Evolutionary conservation across 768 basidiomycete species (phyloP).

Genomic region (Dacryopinax primogenitus): DNA sequence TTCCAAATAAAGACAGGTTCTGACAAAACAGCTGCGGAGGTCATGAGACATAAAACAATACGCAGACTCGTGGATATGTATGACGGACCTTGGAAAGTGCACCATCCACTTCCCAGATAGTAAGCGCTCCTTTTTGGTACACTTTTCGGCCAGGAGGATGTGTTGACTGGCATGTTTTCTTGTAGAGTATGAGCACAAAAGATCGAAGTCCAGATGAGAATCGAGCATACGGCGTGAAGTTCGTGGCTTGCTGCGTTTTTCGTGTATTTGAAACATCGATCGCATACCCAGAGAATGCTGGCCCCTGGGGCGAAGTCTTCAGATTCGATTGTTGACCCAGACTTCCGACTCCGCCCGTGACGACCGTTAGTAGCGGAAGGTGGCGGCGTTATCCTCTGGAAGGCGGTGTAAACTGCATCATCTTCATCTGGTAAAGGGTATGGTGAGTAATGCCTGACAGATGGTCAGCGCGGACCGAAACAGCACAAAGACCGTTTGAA

Average conservation of each 20-base stretch:
- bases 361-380: slow-evolving; percentile 26
- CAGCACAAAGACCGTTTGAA: slow-evolving; percentile 14
- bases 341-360: slow-evolving; percentile 35
- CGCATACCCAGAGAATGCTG: slow-evolving; percentile 60
- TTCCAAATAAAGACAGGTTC: slow-evolving; percentile 88
- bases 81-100: slow-evolving; percentile 58
- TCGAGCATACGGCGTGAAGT: slow-evolving; percentile 41
- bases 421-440: slow-evolving; percentile 64
- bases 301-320: slow-evolving; percentile 4
- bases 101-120: slow-evolving; percentile 94
- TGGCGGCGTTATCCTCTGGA: slow-evolving; percentile 20
- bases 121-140: slow-evolving; percentile 77
- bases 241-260: slow-evolving; percentile 52
- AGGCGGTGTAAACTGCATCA: slow-evolving; percentile 28
- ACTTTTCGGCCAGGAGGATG: slow-evolving; percentile 83
- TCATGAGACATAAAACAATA: too few relatives aligned
- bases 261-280: slow-evolving; percentile 97
- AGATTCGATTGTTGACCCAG: slow-evolving; percentile 22
- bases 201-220: too few relatives aligned
- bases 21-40: slow-evolving; percentile 91
- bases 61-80: too few relatives aligned
- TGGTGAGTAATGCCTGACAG: slow-evolving; percentile 78
- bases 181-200: background rate
- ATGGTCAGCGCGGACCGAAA: slow-evolving; percentile 7
- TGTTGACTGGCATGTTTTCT: slow-evolving; percentile 55